A percentile compares a stretch with the other conserved stretches of the same genome.
phyloP scores from a whole-genome alignment of 2,329 filamentous ascomycete species.

The Polytolypa hystricis region DNA sequence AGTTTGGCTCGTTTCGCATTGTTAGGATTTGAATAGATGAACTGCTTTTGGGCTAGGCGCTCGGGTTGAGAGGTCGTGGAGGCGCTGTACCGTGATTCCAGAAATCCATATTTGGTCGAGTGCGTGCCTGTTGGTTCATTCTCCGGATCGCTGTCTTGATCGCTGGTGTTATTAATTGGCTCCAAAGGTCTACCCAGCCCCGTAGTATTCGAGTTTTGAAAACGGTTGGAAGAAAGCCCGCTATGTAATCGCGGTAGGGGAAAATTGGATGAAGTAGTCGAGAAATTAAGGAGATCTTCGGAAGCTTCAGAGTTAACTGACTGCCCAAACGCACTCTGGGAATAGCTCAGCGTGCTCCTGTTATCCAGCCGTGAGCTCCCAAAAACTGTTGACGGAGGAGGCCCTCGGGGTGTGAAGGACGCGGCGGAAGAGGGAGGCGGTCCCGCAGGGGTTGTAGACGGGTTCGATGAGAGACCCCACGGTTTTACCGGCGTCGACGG shows the following conservation, averaged over 20 bases:
- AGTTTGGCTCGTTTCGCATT: constrained; percentile 33
- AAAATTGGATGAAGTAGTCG: constrained; percentile 25
- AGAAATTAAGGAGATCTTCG: constrained; percentile 28
- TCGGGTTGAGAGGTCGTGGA: constrained; percentile 13
- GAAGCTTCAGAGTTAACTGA: constrained; percentile 25
- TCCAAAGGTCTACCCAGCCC: no score
- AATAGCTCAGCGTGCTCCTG: constrained; percentile 24
- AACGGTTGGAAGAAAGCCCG: constrained; percentile 6
- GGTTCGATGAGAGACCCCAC: constrained; percentile 27
- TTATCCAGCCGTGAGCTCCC: constrained; percentile 40
- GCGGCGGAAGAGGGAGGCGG: constrained; percentile 41
- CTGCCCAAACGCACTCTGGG: constrained; percentile 28
- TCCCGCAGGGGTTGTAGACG: constrained; percentile 49
- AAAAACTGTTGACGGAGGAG: constrained; percentile 38
- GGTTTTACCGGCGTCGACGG: constrained; percentile 30
- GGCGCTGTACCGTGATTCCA: constrained; percentile 19
- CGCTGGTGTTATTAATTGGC: no score
- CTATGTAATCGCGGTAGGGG: constrained; percentile 15
- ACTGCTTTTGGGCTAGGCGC: constrained; percentile 19
- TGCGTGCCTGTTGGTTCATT: constrained; percentile 2
- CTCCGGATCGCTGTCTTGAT: no score
- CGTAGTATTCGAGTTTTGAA: constrained; percentile 1
- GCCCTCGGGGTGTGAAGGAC: constrained; percentile 48
- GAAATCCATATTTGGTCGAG: neutral
- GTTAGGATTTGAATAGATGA: constrained; percentile 32